Evolutionary conservation across 2,329 filamentous ascomycete genomes (phyloP).

Genomic region (Bipolaris cookei): DNA sequence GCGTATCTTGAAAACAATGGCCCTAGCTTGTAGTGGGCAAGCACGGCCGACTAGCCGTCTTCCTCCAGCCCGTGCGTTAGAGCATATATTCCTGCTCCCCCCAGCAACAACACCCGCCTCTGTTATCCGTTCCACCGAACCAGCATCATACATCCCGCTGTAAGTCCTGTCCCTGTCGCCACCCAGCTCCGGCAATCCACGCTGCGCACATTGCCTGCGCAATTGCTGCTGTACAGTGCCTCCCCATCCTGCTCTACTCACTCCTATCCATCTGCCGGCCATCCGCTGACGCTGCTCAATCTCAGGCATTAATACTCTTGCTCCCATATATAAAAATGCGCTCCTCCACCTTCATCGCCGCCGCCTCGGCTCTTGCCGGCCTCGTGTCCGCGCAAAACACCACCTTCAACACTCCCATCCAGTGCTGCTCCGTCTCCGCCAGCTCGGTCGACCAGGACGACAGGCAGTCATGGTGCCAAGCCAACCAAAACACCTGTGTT

Average conservation of each 20-base stretch:
- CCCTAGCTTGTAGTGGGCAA: constrained; percentile 22
- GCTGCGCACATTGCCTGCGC: constrained; percentile 15
- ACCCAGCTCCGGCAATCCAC: background rate
- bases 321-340: constrained; percentile 51
- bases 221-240: constrained; percentile 3
- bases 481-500: constrained; percentile 65
- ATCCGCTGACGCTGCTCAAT: constrained; percentile 33
- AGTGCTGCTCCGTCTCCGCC: constrained; percentile 53
- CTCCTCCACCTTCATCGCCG: constrained; percentile 55
- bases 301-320: constrained; percentile 48
- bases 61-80: constrained; percentile 19
- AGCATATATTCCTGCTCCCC: constrained; percentile 27
- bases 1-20: constrained; percentile 31
- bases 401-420: constrained; percentile 41
- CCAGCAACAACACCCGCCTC: constrained; percentile 23
- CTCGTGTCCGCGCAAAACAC: constrained; percentile 55
- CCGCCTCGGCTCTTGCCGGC: constrained; percentile 55
- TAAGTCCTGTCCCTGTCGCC: constrained; percentile 13
- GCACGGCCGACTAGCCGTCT: constrained; percentile 24
- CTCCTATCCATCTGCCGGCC: constrained; percentile 20
- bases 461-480: constrained; percentile 62
- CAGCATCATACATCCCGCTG: constrained; percentile 25
- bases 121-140: constrained; percentile 15
- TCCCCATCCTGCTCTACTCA: constrained; percentile 6
- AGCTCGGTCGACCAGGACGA: constrained; percentile 46